A percentile compares a stretch with the other conserved stretches of the same genome.
phyloP scores from a whole-genome alignment of 306 rosid genomes.

The Lathyrus oleraceus region DNA sequence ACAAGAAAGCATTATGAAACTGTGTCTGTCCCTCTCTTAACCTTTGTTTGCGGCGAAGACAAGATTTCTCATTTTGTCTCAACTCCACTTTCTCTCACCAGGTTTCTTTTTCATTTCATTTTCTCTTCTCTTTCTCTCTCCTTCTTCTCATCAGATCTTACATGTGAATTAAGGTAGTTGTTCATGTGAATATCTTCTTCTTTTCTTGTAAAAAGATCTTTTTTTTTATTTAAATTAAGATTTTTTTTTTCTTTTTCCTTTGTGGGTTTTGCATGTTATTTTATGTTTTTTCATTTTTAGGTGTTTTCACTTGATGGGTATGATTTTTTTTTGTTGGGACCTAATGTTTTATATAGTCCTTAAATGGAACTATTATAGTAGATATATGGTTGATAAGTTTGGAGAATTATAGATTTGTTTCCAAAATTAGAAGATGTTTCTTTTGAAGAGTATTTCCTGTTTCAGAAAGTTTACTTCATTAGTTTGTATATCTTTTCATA shows the following conservation, averaged over 20 bases:
- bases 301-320: constrained; percentile 21
- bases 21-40: constrained; percentile 8
- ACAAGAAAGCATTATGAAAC: neutral
- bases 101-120: constrained; percentile 45
- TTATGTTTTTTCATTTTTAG: neutral
- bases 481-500: constrained; percentile 8
- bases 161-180: constrained; percentile 12
- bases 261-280: constrained; percentile 2
- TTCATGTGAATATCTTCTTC: constrained; percentile 14
- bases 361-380: neutral
- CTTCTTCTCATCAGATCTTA: constrained; percentile 38
- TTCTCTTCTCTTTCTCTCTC: neutral
- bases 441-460: constrained; percentile 16
- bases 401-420: constrained; percentile 5
- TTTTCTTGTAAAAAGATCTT: neutral
- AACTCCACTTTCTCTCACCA: constrained; percentile 28
- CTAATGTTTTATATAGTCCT: constrained; percentile 6
- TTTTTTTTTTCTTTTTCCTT: neutral
- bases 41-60: constrained; percentile 20
- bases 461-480: constrained; percentile 17
- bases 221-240: neutral
- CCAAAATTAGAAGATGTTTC: constrained; percentile 11
- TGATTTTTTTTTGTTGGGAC: constrained; percentile 1
- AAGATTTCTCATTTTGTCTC: constrained; percentile 32
- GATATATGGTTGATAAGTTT: neutral